Conservation (phyloP, 2,329 filamentous ascomycete species). For the Fusarium transvaalense region DNA sequence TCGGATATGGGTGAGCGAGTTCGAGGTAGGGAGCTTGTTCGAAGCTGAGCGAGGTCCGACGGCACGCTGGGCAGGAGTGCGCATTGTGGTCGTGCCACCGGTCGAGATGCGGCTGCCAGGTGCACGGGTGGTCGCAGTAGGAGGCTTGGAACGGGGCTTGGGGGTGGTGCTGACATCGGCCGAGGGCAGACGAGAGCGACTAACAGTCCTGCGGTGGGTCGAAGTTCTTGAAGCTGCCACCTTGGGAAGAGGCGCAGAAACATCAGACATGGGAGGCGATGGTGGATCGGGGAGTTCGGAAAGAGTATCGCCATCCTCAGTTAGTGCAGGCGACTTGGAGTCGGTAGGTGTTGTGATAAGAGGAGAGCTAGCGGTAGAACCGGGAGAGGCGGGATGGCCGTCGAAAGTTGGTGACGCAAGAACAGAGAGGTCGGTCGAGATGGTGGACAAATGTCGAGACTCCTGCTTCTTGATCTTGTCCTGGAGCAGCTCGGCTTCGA, state of each 20-base stretch:
- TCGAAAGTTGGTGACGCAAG: slow-evolving; percentile 80
- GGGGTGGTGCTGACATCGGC: slow-evolving; percentile 67
- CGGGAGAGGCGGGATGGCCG: slow-evolving; percentile 78
- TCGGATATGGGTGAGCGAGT: slow-evolving; percentile 91
- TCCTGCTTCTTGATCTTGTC: slow-evolving; percentile 88
- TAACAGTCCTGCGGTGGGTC: slow-evolving; percentile 52
- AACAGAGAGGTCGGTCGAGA: slow-evolving; percentile 72
- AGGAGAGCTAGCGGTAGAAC: slow-evolving; percentile 90
- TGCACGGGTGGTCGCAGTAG: slow-evolving; percentile 50
- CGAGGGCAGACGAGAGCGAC: slow-evolving; percentile 63
- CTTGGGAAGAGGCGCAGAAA: slow-evolving; percentile 72
- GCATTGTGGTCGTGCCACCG: slow-evolving; percentile 60
- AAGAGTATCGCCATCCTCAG: slow-evolving; percentile 62
- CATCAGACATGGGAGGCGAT: slow-evolving; percentile 93
- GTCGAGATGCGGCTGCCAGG: slow-evolving; percentile 61
- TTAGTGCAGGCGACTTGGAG: slow-evolving; percentile 71
- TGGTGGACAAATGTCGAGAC: slow-evolving; percentile 67
- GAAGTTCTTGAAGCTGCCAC: slow-evolving; percentile 55
- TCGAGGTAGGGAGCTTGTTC: slow-evolving; percentile 67
- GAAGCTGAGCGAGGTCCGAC: slow-evolving; percentile 69
- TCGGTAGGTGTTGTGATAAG: slow-evolving; percentile 88
- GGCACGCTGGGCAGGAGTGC: slow-evolving; percentile 61
- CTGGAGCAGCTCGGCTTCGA: slow-evolving; percentile 93
- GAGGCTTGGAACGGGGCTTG: slow-evolving; percentile 67
- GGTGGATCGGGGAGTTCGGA: slow-evolving; percentile 84